A percentile compares a stretch with the other conserved stretches of the same genome.
phyloP scores from a whole-genome alignment of 2,329 filamentous ascomycete species.

The Aureobasidium namibiae region DNA sequence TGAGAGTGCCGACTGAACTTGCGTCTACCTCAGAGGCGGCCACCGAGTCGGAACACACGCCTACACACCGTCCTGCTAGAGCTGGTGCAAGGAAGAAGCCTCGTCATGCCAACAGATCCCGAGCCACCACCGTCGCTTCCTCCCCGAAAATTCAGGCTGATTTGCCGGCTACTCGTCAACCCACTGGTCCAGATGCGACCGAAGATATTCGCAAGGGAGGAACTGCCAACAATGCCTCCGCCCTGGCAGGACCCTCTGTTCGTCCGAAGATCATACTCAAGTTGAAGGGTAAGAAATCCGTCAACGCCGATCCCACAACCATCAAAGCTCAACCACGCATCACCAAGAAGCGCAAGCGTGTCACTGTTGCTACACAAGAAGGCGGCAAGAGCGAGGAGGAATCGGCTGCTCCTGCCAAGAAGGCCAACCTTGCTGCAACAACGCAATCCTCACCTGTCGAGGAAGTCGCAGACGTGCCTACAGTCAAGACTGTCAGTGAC shows the following conservation, averaged over 20 bases:
- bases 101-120: neutral
- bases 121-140: neutral
- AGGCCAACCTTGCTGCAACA: neutral
- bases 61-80: neutral
- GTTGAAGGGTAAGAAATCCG: neutral
- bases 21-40: neutral
- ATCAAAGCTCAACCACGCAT: neutral
- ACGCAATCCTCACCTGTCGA: neutral
- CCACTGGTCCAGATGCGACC: neutral
- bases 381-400: neutral
- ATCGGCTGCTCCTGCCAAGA: neutral
- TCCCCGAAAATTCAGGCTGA: neutral
- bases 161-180: neutral
- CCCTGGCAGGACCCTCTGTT: neutral
- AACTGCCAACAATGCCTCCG: neutral
- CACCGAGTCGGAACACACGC: neutral
- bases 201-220: neutral
- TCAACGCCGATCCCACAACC: no score
- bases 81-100: neutral
- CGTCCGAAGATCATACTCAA: neutral
- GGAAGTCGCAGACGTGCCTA: neutral
- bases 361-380: no score
- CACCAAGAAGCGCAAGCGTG: neutral
- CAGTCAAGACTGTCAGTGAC: neutral
- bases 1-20: neutral